phyloP scores from a whole-genome alignment of 371 early-diverging fungal species.

The Rhizopus delemar region DNA sequence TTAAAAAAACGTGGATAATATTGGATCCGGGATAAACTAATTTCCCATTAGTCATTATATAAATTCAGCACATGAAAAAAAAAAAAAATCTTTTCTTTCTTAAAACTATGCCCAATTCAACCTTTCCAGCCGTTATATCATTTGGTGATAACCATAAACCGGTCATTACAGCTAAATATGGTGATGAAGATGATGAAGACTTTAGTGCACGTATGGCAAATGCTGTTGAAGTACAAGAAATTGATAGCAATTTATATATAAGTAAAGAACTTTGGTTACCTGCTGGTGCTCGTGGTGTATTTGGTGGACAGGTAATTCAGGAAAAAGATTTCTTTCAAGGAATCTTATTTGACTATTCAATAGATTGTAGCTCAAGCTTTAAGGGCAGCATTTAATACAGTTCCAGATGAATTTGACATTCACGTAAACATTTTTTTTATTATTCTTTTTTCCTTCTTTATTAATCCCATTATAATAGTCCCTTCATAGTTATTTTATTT shows the following conservation, averaged over 20 bases:
- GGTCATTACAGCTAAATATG: constrained; percentile 24
- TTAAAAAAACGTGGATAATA: too few species aligned
- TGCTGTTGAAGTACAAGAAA: constrained; percentile 59
- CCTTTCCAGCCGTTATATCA: constrained; percentile 30
- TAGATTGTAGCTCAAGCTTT: constrained; percentile 82
- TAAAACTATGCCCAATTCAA: constrained; percentile 26
- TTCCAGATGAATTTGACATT: constrained; percentile 64
- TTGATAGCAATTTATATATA: constrained; percentile 73
- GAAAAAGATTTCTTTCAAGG: too few species aligned
- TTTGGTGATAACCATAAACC: constrained; percentile 28
- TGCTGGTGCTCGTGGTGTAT: constrained; percentile 81
- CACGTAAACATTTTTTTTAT: constrained; percentile 47
- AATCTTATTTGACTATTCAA: not conserved
- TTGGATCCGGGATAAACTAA: too few species aligned
- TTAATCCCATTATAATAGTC: constrained; percentile 21
- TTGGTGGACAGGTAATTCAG: constrained; percentile 62
- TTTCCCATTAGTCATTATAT: too few species aligned
- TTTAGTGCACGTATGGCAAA: constrained; percentile 37
- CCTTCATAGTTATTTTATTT: constrained; percentile 48
- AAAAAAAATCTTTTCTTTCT: not conserved
- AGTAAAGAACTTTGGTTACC: constrained; percentile 84
- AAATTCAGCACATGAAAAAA: too few species aligned
- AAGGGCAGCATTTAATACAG: constrained; percentile 80
- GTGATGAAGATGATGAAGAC: constrained; percentile 26
- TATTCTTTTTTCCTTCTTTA: not conserved